Conservation (phyloP, 2,329 filamentous ascomycete species). For the Zasmidium angulare region DNA sequence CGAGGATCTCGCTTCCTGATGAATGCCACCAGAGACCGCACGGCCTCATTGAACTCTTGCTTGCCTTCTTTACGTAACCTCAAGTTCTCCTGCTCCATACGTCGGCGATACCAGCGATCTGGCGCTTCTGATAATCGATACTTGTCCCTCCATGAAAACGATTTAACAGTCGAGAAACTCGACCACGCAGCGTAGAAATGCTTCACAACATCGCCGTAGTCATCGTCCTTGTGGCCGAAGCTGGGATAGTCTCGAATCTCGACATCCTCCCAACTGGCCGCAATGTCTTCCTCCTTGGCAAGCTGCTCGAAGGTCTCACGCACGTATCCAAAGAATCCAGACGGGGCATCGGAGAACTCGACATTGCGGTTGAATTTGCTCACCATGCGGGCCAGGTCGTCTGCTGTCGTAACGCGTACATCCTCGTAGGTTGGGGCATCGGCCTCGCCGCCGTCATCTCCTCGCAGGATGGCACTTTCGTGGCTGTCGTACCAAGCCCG, state of each 20-base stretch:
- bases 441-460: conserved; percentile 54
- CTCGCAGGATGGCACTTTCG: conserved; percentile 76
- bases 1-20: conserved; percentile 88
- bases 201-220: conserved; percentile 73
- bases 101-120: conserved; percentile 74
- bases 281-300: conserved; percentile 74
- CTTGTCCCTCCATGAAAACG: conserved; percentile 84
- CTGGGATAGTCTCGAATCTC: conserved; percentile 69
- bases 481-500: conserved; percentile 98
- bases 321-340: conserved; percentile 82
- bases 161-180: conserved; percentile 79
- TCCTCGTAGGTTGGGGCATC: conserved; percentile 65
- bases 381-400: conserved; percentile 76
- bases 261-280: conserved; percentile 66
- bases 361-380: conserved; percentile 75
- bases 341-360: conserved; percentile 75
- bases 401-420: conserved; percentile 72
- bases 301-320: conserved; percentile 76
- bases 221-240: conserved; percentile 76
- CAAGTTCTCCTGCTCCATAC: conserved; percentile 96
- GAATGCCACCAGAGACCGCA: conserved; percentile 81
- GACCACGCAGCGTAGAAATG: conserved; percentile 81
- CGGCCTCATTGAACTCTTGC: conserved; percentile 88
- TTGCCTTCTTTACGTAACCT: conserved; percentile 77
- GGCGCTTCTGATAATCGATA: conserved; percentile 83